Base-by-base conservation (phyloP, 225 moss, liverwort and hornwort genomes). In the Bryoerythrophyllum caledonicum region DNA sequence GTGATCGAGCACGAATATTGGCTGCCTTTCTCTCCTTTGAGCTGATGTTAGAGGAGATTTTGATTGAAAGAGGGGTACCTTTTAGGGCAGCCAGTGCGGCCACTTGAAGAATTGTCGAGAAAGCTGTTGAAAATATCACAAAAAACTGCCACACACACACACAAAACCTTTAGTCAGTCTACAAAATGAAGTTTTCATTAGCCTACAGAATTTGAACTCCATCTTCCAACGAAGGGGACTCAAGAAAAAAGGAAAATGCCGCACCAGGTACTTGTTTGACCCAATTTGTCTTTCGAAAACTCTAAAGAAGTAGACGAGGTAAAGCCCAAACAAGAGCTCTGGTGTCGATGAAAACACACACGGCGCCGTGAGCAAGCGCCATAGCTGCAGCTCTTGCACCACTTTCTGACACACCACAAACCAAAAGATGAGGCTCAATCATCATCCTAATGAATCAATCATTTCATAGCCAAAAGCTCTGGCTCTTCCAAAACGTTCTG, bases 241-340 rank as follows among this genome's bases (percentile, higher is more conserved):
- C 5, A 2, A 43, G 14, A 4, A 2, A 2, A 17, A 17, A 48
- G 58, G 16, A 9, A 51, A 20, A 71, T 27, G 68, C 85, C 64
- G 41, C 64, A 96, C 96, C 88, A 87, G 81, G 75, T 96, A 96
- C 74, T 96, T 96, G 79, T 96, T 96, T 38, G 96, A 96, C 38
- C 96, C 96, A 75, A 94, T 94, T 77, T 96, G 96, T 80, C 96
- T 87, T 83, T 96, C 96, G 78, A 96, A 96, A 23, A 96, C 96
- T 92, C 96, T 92, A 79, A 96, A 96, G 68, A 92, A 94, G 85
- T 96, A 96, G 74, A 94, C 86, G 77, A 96, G 79, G 67, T 91
- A 94, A 25, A 96, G 84, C 34, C 96, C 96, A 65, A 94, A 96
- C 76, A 96, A 76, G 63, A 94, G 88, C 86, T 96, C 96, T 34